Evolutionary conservation across 1,284 basidiomycete genomes (phyloP), one percentile per base, ranked within the genome.

Genomic region (Ceratorhiza oryzae-sativae): DNA sequence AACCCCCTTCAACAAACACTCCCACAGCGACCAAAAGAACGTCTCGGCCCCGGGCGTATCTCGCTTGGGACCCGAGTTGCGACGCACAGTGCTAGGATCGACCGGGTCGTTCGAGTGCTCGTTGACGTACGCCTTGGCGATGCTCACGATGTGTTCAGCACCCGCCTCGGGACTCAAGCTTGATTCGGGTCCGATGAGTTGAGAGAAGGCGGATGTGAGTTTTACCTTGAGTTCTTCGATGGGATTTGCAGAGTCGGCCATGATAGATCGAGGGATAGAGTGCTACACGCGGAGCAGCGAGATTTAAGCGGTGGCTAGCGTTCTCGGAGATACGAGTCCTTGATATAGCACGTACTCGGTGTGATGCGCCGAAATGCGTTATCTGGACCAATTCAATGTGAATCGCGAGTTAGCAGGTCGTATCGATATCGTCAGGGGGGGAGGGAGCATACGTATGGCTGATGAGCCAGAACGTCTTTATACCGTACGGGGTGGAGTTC

Each of bases 21-120:
- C 65, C 65, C 65, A 68, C 49, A 55, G 30, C 23, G 49, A 30
- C 65, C 65, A 68, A 56, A 39, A 55, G n/a, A 68, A 68, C 23
- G 65, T 68, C 25, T 68, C 65, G 41, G 42, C 65, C n/a, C 65
- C 65, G 23, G 65, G 65, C 15, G 65, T 68, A 20, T 68, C 65
- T 8, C 65, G 65, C 39, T 68, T 68, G 1, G 65, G 39, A 9
- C 39, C 49, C 36, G 65, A 49, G 32, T 56, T 45, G 12, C 36
- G 58, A 9, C 58, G 58, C 2, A 23, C 58, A 15, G 36, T 10
- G n/a, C n/a, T 25, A 20, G 39, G 23, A 27, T 62, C 41, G 20
- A 62, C 60, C n/a, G 65, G 51, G 49, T 68, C 36, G 30, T 42
- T 45, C 2, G 34, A 39, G 20, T 68, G 65, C 5, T 41, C 51